Conservation (phyloP, 2,329 filamentous ascomycete species). For the Coniochaeta sp. region DNA sequence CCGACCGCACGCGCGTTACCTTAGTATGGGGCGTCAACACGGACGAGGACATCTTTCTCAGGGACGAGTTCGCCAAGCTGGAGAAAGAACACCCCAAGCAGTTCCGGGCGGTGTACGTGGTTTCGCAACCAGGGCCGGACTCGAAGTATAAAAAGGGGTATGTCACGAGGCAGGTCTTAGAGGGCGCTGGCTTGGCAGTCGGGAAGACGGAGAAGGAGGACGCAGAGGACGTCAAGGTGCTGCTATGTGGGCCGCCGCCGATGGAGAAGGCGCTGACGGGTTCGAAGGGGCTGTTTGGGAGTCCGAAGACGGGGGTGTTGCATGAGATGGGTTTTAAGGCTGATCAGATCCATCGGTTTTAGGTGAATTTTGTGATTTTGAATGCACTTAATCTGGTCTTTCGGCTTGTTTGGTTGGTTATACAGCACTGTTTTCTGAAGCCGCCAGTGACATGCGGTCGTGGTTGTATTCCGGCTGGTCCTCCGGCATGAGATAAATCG, state of each 20-base stretch:
- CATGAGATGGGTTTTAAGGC: conserved; percentile 48
- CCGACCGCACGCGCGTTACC: conserved; percentile 54
- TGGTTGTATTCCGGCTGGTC: neutral
- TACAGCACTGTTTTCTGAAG: neutral
- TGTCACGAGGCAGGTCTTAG: conserved; percentile 48
- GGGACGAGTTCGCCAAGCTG: conserved; percentile 44
- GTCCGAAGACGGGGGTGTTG: conserved; percentile 40
- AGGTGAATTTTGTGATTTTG: too few relatives aligned
- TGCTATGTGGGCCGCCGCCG: conserved; percentile 60
- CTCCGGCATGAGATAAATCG: too few relatives aligned
- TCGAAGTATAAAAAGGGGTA: conserved; percentile 43
- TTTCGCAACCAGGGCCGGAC: conserved; percentile 37
- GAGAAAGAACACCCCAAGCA: conserved; percentile 41
- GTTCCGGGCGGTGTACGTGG: conserved; percentile 50
- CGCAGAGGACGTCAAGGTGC: conserved; percentile 48
- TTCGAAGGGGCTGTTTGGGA: conserved; percentile 16
- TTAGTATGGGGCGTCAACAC: conserved; percentile 61
- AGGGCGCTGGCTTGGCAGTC: conserved; percentile 33
- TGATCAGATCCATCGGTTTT: conserved; percentile 51
- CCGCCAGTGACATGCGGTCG: neutral
- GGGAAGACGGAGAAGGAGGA: conserved; percentile 15
- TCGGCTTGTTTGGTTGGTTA: neutral
- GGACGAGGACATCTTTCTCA: conserved; percentile 53
- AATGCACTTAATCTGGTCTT: neutral
- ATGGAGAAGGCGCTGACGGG: conserved; percentile 55